Evolutionary conservation across 305 asterid genomes (phyloP).

Genomic region (Fraxinus floribunda): DNA sequence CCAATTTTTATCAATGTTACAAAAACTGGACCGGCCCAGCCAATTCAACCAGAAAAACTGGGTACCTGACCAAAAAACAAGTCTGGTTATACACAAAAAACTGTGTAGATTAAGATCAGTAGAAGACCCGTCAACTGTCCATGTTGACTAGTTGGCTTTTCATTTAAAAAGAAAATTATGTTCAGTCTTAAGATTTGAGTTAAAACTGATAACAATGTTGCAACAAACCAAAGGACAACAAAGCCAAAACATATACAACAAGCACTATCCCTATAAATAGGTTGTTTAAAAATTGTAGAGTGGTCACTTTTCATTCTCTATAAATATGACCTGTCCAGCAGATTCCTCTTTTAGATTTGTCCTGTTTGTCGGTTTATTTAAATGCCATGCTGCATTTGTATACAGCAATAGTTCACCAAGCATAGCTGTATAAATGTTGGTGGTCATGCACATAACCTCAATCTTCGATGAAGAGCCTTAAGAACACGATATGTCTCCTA

Average conservation of each 20-base stretch:
- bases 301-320: too few species aligned
- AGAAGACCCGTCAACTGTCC: not conserved
- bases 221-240: not conserved
- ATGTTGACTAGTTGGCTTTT: not conserved
- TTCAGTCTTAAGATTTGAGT: not conserved
- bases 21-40: not conserved
- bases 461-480: slow-evolving; percentile 7
- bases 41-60: not conserved
- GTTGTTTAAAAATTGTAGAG: too few species aligned
- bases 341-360: not conserved
- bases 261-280: not conserved
- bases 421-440: not conserved
- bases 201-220: not conserved
- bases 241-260: not conserved
- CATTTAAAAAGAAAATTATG: not conserved
- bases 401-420: slow-evolving; percentile 3
- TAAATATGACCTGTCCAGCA: not conserved
- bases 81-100: not conserved
- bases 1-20: not conserved
- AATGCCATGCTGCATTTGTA: not conserved
- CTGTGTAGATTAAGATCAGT: not conserved
- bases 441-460: slow-evolving; percentile 5
- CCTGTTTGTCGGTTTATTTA: not conserved
- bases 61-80: not conserved
- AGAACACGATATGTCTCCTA: slow-evolving; percentile 12